A percentile compares a stretch with the other conserved stretches of the same genome.
Evolutionary conservation across 1,284 basidiomycete species (phyloP).

Genomic region (Golubevia pallescens): DNA sequence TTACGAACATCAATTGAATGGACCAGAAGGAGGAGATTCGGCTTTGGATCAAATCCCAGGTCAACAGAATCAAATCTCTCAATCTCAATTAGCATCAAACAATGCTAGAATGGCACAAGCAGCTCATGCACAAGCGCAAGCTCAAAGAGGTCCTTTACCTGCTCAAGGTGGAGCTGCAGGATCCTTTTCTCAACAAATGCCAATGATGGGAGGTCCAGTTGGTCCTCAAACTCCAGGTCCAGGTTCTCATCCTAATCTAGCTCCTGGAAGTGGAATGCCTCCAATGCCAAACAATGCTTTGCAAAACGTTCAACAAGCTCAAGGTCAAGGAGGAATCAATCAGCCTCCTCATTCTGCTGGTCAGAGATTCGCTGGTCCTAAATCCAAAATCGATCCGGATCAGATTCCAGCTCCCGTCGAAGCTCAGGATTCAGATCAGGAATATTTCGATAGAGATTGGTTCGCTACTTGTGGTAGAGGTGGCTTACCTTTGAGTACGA

Average conservation of each 20-base stretch:
- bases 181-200: constrained; percentile 7
- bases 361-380: constrained; percentile 68
- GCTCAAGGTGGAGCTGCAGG: constrained; percentile 11
- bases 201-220: constrained; percentile 4
- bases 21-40: constrained; percentile 21
- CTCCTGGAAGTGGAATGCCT: neutral
- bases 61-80: constrained; percentile 49
- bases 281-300: constrained; percentile 8
- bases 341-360: constrained; percentile 66
- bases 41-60: constrained; percentile 61
- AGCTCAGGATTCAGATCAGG: constrained; percentile 80
- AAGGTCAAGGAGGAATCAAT: constrained; percentile 17
- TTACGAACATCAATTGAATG: constrained; percentile 24
- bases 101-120: constrained; percentile 31
- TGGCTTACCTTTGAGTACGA: constrained; percentile 76
- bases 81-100: constrained; percentile 49
- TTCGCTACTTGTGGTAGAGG: constrained; percentile 79
- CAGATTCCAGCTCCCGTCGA: constrained; percentile 92
- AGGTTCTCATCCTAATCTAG: neutral
- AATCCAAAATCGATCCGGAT: constrained; percentile 83
- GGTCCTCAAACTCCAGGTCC: neutral
- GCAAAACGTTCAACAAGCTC: constrained; percentile 3
- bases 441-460: constrained; percentile 78
- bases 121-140: neutral
- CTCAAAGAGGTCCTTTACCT: neutral